Evolutionary conservation across 805 yeast species (phyloP), one percentile per base, ranked within the genome.

Genomic region (Aciculoconidium aculeatum): DNA sequence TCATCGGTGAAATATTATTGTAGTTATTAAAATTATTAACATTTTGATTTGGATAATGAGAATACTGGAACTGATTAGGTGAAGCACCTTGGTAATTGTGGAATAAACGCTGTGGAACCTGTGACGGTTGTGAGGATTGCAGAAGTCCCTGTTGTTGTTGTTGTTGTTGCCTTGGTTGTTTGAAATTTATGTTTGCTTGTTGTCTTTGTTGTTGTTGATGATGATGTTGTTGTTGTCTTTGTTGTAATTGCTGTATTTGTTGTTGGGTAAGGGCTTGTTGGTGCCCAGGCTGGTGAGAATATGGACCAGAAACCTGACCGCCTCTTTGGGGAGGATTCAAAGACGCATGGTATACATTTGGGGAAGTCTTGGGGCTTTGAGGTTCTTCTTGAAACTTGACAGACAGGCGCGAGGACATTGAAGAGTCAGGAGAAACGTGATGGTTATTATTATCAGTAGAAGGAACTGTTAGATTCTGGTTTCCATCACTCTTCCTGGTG

Each of bases 361-460:
- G 67, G 2, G 65, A 58, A 2, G 66, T 53, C 22, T 53, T 61
- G 0, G 70, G 70, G 4, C 65, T 58, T 26, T 58, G 65, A 1
- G 65, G 58, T 31, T 59, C 58, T 11, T 61, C 67, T 9, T 44
- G 36, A 11, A 43, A 42, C 28, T 51, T 53, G 4, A 34, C 40
- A 2, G 62, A 55, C 10, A 54, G 39, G 23, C 47, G 50, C 6
- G 63, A 54, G 2, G 65, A 56, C 35, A 55, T 35, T 0, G 66
- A 58, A 4, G 65, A 56, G 1, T 61, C 49, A 1, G 66, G 64
- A 4, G 65, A 57, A 7, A 57, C 27, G 11, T 48, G 55, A 17
- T 39, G 34, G 21, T 30, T 24, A 18, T 15, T 41, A 15, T 40
- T 40, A 7, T 36, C 34, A 11, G 21, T 37, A 10, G 23, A 30